Evolutionary conservation across 345 rosid genomes (phyloP).

Genomic region (Acer campestre): DNA sequence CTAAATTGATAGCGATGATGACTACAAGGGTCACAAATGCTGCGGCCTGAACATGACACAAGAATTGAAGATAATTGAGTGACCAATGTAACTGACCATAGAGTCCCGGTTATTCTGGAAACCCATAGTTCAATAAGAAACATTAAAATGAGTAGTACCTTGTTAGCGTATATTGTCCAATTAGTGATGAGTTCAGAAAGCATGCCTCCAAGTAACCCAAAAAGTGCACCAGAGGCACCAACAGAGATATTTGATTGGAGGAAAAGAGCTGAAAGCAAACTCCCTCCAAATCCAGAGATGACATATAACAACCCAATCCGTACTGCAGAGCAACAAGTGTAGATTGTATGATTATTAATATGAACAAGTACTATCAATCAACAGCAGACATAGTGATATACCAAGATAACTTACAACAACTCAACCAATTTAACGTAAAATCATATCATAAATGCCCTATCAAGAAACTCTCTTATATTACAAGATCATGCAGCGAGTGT

Average conservation of each 20-base stretch:
- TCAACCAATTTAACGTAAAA: neutral
- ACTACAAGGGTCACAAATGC: conserved; percentile 65
- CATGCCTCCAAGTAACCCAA: conserved; percentile 95
- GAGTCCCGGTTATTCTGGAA: conserved; percentile 5
- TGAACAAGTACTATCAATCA: neutral
- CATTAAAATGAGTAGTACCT: conserved; percentile 43
- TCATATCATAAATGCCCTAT: neutral
- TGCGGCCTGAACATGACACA: conserved; percentile 51
- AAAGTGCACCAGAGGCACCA: conserved; percentile 98
- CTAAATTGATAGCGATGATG: conserved; percentile 77
- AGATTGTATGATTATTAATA: neutral
- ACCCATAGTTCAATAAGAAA: neutral
- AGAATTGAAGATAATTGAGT: conserved; percentile 10
- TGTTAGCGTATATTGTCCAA: conserved; percentile 90
- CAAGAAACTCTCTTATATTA: neutral
- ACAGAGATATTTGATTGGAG: conserved; percentile 78
- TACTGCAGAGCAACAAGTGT: conserved; percentile 39
- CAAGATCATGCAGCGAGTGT: neutral
- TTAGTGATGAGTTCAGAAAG: conserved; percentile 95
- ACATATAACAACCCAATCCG: conserved; percentile 77
- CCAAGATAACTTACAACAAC: conserved; percentile 5
- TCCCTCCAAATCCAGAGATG: conserved; percentile 95
- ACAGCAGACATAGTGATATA: neutral
- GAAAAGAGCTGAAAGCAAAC: conserved; percentile 88
- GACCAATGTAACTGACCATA: neutral